Conservation (phyloP, 768 basidiomycete species). For the Termitomyces eurrhizus region DNA sequence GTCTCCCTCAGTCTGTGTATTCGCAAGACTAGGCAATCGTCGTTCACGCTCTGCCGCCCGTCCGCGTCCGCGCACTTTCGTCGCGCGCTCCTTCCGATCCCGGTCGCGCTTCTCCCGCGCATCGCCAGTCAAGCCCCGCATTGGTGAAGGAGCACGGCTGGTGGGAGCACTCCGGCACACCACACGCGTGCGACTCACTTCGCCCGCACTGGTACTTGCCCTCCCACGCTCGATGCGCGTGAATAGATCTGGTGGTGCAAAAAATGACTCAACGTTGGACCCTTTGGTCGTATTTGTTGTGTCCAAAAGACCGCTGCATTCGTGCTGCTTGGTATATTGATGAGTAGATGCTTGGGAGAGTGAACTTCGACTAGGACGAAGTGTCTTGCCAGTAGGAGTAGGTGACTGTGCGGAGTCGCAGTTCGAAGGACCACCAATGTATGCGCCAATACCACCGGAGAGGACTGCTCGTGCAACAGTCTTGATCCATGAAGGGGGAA, state of each 20-base stretch:
- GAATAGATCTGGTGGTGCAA: constrained; percentile 35
- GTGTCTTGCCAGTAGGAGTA: constrained; percentile 12
- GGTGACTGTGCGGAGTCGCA: constrained; percentile 4
- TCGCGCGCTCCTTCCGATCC: constrained; percentile 17
- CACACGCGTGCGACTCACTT: constrained; percentile 52
- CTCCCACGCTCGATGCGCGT: constrained; percentile 31
- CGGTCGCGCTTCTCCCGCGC: constrained; percentile 22
- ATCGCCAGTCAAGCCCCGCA: constrained; percentile 22
- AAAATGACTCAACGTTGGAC: neutral
- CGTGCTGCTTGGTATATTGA: constrained; percentile 12
- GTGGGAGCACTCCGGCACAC: constrained; percentile 69
- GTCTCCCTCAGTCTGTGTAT: constrained; percentile 58
- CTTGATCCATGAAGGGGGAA: constrained; percentile 70
- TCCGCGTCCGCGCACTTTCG: constrained; percentile 18
- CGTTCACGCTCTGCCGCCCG: constrained; percentile 27
- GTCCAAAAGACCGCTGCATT: constrained; percentile 28
- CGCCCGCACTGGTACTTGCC: constrained; percentile 30
- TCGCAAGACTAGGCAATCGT: constrained; percentile 55
- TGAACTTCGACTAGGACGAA: constrained; percentile 36
- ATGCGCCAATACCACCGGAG: constrained; percentile 45
- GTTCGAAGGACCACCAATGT: constrained; percentile 37
- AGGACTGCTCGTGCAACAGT: constrained; percentile 63
- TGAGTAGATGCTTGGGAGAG: constrained; percentile 31
- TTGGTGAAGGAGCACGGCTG: constrained; percentile 52
- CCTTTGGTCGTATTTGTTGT: constrained; percentile 26